Base-by-base conservation (phyloP, 352 stramenopile genomes). In the Pythium pyrilobum region DNA sequence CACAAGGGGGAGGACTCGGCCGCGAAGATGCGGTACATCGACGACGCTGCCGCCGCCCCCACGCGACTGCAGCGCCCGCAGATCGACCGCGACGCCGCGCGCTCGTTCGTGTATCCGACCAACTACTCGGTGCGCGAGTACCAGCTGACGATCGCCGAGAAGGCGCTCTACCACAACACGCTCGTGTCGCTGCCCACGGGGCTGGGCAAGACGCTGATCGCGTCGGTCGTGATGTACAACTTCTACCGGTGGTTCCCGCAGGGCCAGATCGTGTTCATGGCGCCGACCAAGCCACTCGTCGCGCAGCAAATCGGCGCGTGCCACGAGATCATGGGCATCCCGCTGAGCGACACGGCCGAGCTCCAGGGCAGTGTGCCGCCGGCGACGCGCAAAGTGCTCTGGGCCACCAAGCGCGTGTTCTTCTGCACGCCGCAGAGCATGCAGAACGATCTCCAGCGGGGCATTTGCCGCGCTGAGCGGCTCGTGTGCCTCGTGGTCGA, bases 221-320 rank as follows among this genome's bases (percentile, higher is more conserved):
- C 97, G 29, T 95, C 96, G 6, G 97, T 99, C 3, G 96, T 99
- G 33, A 99, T 99, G 94, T 99, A 98, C 79, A 99, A 99, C 81
- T 99, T 96, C 62, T 98, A 98, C 67, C 81, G 96, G 5, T 99
- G 96, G 97, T 99, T 98, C 69, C 95, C 96, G 6, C 71, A 63
- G 6, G 87, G 87, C 15, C 95, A 97, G 46, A 92, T 98, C 36
- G 89, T 98, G n/a, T 98, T 99, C 71, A 94, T 98, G 71, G 97
- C 97, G 5, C 97, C 97, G 0, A 99, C 97, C 8, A 91, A 97
- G 68, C 97, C 97, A 5, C 70, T 99, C 20, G 97, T 99, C 21
- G 85, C 86, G 23, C 97, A 99, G 68, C 97, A 99, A 78, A 97
- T 99, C 41, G 66, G 96, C 49, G 97, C 97, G 13, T 99, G 97